Percentiles rank a stretch among this genome's conserved stretches.
These are phyloP conservation scores for Hirsutella rhossiliensis DNA, from an alignment of 2,329 filamentous ascomycete genomes.

Conservation along the genomic window DNA sequence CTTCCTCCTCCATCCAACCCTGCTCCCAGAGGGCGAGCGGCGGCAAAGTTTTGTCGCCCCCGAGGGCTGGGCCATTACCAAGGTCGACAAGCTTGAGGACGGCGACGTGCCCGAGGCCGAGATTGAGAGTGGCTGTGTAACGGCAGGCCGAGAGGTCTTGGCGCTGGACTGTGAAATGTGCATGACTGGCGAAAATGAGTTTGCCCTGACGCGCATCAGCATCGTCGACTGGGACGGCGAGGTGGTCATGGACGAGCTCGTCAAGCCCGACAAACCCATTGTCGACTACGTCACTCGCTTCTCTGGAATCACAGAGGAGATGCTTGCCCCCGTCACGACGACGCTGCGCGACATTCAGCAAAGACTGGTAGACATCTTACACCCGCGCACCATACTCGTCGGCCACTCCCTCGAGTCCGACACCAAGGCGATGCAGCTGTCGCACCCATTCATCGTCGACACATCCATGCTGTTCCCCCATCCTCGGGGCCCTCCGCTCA, in stretches of 20 bases:
- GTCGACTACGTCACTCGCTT: constrained; percentile 84
- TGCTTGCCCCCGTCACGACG: constrained; percentile 74
- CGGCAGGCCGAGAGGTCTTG: constrained; percentile 65
- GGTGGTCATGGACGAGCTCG: constrained; percentile 76
- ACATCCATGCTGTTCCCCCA: constrained; percentile 86
- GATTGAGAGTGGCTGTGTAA: constrained; percentile 71
- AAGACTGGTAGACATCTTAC: constrained; percentile 60
- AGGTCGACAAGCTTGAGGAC: constrained; percentile 53
- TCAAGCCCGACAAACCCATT: constrained; percentile 82
- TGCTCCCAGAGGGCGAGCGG: constrained; percentile 48
- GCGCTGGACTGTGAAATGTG: constrained; percentile 98
- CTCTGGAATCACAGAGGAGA: constrained; percentile 83
- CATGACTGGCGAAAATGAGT: constrained; percentile 66
- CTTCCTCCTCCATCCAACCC: constrained; percentile 71
- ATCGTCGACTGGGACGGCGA: constrained; percentile 76
- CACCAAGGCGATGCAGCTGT: constrained; percentile 70
- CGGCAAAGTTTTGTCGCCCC: constrained; percentile 41
- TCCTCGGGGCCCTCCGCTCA: constrained; percentile 76
- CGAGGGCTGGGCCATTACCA: constrained; percentile 74
- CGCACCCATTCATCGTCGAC: constrained; percentile 89
- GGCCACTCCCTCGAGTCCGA: constrained; percentile 78
- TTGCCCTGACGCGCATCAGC: constrained; percentile 81
- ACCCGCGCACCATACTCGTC: constrained; percentile 60
- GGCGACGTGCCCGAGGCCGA: constrained; percentile 56
- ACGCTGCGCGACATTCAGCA: constrained; percentile 73